Evolutionary conservation across 768 basidiomycete genomes (phyloP), one percentile per base, ranked within the genome.

Genomic region (Cystofilobasidium bisporidii): DNA sequence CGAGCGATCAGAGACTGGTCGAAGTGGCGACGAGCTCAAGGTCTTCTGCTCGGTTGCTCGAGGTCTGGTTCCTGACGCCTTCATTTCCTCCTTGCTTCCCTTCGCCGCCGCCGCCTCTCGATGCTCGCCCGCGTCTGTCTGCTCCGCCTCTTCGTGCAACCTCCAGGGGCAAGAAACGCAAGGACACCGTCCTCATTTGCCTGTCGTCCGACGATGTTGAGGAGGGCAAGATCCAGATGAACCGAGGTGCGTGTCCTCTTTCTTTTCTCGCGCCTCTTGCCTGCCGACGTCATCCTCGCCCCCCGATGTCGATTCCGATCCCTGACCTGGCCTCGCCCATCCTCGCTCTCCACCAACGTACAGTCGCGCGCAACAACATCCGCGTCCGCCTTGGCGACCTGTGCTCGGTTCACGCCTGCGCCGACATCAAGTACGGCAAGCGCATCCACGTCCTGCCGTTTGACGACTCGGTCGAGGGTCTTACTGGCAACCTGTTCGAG

Each of bases 381-480:
- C 89, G 94, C 64, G 91, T 98, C 73, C 98, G 97, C 81, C 86
- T 98, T 50, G 94, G 89, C 50, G 96, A 99, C 78, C 83, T 98
- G 64, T 91, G 91, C 76, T 89, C 89, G 70, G 92, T 99, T 0
- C 93, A 98, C 78, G 85, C 90, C 74, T 97, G 93, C 76, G 84
- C 87, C 69, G 94, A 98, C 75, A 97, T 98, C 82, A 96, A 97
- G 79, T 99, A 99, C 77, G 96, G 96, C 72, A 98, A 99, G 77
- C 87, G 94, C 64, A 85, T 99, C 47, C 96, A 98, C 76, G 84
- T 99, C 69, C 82, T 99, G 20, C 96, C 96, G 1, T 98, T 99
- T 75, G 96, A 97, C 74, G 96, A 99, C 80, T 98, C 96, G 9
- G 81, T 98, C 70, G 96, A 99, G 81, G 96, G 80, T 72, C 83